A percentile compares a stretch with the other conserved stretches of the same genome.
phyloP scores from a whole-genome alignment of 139 green algal species.

The Tetraselmis chui region DNA sequence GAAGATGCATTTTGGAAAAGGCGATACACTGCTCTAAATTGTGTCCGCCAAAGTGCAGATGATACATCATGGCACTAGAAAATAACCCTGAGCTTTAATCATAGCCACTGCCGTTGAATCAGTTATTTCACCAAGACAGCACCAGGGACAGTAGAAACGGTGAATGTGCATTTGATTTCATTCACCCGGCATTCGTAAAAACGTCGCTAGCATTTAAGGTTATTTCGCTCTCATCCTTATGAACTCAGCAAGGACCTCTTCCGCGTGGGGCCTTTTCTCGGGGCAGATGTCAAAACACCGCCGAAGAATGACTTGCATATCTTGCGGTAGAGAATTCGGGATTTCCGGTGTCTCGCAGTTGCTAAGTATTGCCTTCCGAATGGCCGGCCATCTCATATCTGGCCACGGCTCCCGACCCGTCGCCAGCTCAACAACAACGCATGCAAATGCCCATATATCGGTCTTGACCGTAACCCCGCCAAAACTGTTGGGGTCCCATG shows the following conservation, averaged over 20 bases:
- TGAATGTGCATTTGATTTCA: too few species aligned
- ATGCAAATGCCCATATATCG: slow-evolving; percentile 21
- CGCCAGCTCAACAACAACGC: slow-evolving; percentile 10
- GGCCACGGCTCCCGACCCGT: slow-evolving; percentile 13
- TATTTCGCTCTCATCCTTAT: too few species aligned
- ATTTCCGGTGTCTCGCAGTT: background rate
- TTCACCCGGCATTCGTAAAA: too few species aligned
- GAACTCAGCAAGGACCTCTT: slow-evolving; percentile 15
- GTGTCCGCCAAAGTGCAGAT: too few species aligned
- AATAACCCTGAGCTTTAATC: too few species aligned
- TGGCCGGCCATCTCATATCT: slow-evolving; percentile 6
- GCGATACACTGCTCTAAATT: too few species aligned
- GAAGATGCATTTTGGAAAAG: too few species aligned
- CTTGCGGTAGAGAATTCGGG: slow-evolving; percentile 1
- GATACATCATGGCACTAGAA: too few species aligned
- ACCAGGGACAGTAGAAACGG: too few species aligned
- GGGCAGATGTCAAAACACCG: slow-evolving; percentile 11
- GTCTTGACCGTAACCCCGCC: slow-evolving; percentile 17
- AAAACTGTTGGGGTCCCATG: slow-evolving; percentile 17
- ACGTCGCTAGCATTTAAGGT: too few species aligned
- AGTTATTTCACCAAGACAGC: too few species aligned
- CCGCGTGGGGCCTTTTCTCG: slow-evolving; percentile 6
- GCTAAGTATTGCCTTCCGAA: slow-evolving; percentile 6
- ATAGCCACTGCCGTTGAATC: too few species aligned
- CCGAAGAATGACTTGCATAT: slow-evolving; percentile 1